Evolutionary conservation across 208 protist species (phyloP), one percentile per base, ranked within the genome.

Genomic region (Trypanosoma mega): DNA sequence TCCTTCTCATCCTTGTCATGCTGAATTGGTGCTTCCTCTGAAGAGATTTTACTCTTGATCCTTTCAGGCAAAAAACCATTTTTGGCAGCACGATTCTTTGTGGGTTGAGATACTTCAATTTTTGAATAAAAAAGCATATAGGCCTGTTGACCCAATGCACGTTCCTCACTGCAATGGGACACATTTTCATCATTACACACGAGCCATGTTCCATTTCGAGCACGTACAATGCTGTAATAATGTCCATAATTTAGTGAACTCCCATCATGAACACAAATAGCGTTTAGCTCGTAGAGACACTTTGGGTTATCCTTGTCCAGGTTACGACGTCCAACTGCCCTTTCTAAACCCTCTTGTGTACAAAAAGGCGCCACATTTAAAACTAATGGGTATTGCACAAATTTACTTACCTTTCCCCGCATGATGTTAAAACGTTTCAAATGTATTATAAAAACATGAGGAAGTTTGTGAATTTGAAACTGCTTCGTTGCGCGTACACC

Each of bases 111-210:
- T 30, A 29, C 9, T 1, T 63, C 65, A 8, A 89, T 37, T 9
- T 72, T 60, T 1, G 80, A 87, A 69, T 97, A 97, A 63, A 92
- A 96, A 37, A 97, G 76, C 76, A 97, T 90, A 76, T 96, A 97
- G 7, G 86, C 92, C 54, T 88, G 80, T 55, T 90, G 74, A 1
- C 61, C 53, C 41, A 93, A 70, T 21, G 84, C 87, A 21, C 58
- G 44, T 9, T 92, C 80, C 62, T 87, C 78, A 16, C 75, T 79
- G 36, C 93, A 62, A 18, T 79, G 57, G 29, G 62, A 77, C 33
- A 95, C 82, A 23, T 73, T 61, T 20, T 47, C 60, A 65, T 98
- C 94, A 67, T 98, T 90, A 63, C 84, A 94, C 60, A 80, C 52
- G 27, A 94, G 85, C 92, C 94, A 98, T 63, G 70, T 68, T 14